Percentiles rank a stretch among this genome's conserved stretches.
These are phyloP conservation scores for Pleurotus tuber-regium DNA, from an alignment of 768 basidiomycete genomes.

Conservation along the genomic window DNA sequence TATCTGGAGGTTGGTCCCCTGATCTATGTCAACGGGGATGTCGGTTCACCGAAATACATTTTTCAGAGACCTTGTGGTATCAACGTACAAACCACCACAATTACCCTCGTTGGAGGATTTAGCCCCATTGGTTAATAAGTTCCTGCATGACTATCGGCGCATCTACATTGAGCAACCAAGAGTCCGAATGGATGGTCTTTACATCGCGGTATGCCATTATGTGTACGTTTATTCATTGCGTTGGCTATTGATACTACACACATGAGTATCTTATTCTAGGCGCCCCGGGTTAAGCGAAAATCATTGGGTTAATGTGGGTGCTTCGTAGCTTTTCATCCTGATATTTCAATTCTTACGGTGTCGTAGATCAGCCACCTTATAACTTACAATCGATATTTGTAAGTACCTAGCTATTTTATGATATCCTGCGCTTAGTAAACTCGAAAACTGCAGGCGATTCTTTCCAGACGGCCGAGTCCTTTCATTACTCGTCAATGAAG, in stretches of 20 bases:
- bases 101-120: slow-evolving; percentile 53
- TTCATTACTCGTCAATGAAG: slow-evolving; percentile 82
- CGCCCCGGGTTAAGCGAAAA: slow-evolving; percentile 80
- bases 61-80: slow-evolving; percentile 59
- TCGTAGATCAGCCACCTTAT: slow-evolving; percentile 76
- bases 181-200: slow-evolving; percentile 82
- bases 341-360: slow-evolving; percentile 9
- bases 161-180: slow-evolving; percentile 84
- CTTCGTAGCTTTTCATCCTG: neutral
- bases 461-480: slow-evolving; percentile 84
- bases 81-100: slow-evolving; percentile 76
- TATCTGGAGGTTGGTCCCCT: slow-evolving; percentile 67
- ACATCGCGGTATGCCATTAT: slow-evolving; percentile 91
- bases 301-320: slow-evolving; percentile 79
- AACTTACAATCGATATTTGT: slow-evolving; percentile 93
- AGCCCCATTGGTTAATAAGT: slow-evolving; percentile 46
- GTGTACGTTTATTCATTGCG: slow-evolving; percentile 45
- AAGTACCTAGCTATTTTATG: slow-evolving; percentile 22
- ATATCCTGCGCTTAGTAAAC: neutral
- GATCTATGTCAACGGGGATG: neutral
- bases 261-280: slow-evolving; percentile 29
- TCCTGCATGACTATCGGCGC: slow-evolving; percentile 66
- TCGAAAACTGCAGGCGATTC: slow-evolving; percentile 59
- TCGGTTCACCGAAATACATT: slow-evolving; percentile 2
- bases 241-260: slow-evolving; percentile 1